Base-by-base conservation (phyloP, 2,329 filamentous ascomycete genomes). In the Leptographium galeiforme region DNA sequence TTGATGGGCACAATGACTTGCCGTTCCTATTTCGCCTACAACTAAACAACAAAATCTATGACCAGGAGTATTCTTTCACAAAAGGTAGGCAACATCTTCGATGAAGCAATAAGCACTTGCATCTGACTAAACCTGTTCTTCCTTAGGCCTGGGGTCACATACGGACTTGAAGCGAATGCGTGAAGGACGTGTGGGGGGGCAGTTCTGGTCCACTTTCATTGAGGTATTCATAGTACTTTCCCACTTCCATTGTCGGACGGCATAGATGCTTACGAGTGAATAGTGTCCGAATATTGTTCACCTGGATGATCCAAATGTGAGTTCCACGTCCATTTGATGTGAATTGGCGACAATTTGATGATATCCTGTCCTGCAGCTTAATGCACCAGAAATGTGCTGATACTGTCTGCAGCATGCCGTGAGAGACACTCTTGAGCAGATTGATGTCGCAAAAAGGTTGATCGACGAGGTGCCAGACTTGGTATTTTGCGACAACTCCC, bases 1-100 rank as follows among this genome's bases (percentile, higher is more conserved):
- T 64, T 32, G 63, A 66, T 51, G 64, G 64, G 3, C 64, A 66
- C 56, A 66, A 66, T 39, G 64, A 66, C 40, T 53, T 66, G 8
- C 62, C 64, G 0, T 64, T 58, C 50, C 59, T 61, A 55, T 57
- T 66, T n/a, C 59, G 64, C 3, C 52, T 65, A 14, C 62, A 66
- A 47, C 50, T 64, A 25, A 59, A 63, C 19, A 65, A 65, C 48
- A 60, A 59, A 18, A 61, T 63, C 33, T 61, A 63, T 52, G 56
- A 59, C 47, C 19, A 39, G 41, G 8, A 18, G 18, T 43, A 30
- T 30, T n/a, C 52, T 10, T 53, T 53, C 36, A 33, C 14, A 10
- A 3, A n/a, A 33, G 45, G 50, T 40, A 30, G 43, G 16, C 39
- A 25, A 33, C 3, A 19, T 13, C 19, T n/a, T n/a, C n/a, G n/a